Percentiles rank a stretch among this genome's conserved stretches.
Evolutionary conservation across 78 protist species (phyloP).

Genomic region (Blattamonas nauphoetae): DNA sequence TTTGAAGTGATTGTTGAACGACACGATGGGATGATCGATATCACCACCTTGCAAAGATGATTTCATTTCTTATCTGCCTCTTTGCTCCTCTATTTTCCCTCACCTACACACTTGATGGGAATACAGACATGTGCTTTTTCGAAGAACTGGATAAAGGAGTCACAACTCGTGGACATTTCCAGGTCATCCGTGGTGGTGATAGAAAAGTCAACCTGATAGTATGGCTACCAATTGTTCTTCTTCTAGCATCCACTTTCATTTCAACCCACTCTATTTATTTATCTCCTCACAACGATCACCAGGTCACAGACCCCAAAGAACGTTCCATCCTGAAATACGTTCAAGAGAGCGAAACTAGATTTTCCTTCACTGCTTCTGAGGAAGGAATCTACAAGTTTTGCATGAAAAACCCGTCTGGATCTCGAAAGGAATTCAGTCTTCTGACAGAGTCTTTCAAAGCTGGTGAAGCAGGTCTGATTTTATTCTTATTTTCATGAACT

Average conservation of each 20-base stretch:
- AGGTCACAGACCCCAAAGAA: not conserved
- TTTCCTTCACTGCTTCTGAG: not conserved
- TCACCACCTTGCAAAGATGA: too few relatives aligned
- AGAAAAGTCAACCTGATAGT: not conserved
- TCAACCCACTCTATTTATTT: too few relatives aligned
- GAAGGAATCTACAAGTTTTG: not conserved
- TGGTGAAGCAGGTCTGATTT: not conserved
- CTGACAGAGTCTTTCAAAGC: not conserved
- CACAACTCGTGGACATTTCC: not conserved
- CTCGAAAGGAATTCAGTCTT: not conserved
- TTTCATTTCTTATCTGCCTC: too few relatives aligned
- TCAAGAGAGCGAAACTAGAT: not conserved
- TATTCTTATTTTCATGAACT: not conserved
- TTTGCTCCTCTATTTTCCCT: too few relatives aligned
- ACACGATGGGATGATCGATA: too few relatives aligned
- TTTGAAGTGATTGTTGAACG: too few relatives aligned
- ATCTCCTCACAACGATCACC: not conserved
- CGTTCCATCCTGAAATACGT: not conserved
- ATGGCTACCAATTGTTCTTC: too few relatives aligned
- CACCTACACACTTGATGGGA: not conserved
- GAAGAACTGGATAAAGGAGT: not conserved
- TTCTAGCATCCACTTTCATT: too few relatives aligned
- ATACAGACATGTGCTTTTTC: not conserved
- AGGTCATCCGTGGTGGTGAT: not conserved
- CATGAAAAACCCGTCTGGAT: not conserved